Percentiles rank a stretch among this genome's conserved stretches.
These are phyloP conservation scores for Epichloe uncinata DNA, from an alignment of 2,329 filamentous ascomycete species.

Conservation along the genomic window DNA sequence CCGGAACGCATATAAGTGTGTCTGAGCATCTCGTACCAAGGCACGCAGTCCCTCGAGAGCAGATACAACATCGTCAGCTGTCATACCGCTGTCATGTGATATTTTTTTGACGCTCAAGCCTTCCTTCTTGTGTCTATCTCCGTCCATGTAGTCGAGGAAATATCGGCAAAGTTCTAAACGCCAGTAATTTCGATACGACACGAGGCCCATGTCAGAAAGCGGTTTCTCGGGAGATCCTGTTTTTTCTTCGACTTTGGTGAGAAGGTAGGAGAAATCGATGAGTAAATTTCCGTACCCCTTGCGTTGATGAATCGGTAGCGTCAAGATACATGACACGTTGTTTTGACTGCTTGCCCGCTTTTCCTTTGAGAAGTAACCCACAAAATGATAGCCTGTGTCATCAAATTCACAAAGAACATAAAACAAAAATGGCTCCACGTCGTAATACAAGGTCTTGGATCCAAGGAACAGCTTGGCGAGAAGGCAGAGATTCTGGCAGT, in stretches of 20 bases:
- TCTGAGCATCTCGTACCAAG: conserved; percentile 78
- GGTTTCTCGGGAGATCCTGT: conserved; percentile 96
- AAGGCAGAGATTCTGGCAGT: conserved; percentile 94
- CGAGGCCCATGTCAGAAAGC: conserved; percentile 91
- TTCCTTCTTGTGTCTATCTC: conserved; percentile 22
- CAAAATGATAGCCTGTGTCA: conserved; percentile 84
- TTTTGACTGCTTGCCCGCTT: conserved; percentile 90
- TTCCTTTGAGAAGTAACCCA: conserved; percentile 99
- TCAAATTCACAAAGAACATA: conserved; percentile 95
- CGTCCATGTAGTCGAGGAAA: conserved; percentile 40
- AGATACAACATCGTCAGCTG: conserved; percentile 88
- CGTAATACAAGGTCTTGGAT: conserved; percentile 96
- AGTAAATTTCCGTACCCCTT: conserved; percentile 94
- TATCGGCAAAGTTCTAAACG: conserved; percentile 78
- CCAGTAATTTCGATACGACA: conserved; percentile 98
- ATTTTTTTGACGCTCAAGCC: conserved; percentile 53
- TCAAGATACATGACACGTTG: conserved; percentile 95
- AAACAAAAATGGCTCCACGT: conserved; percentile 93
- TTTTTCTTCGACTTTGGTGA: conserved; percentile 79
- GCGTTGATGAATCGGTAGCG: conserved; percentile 88
- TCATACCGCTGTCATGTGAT: conserved; percentile 87
- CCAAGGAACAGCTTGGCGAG: conserved; percentile 96
- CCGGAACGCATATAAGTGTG: conserved; percentile 77
- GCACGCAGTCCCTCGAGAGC: conserved; percentile 82
- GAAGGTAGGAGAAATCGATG: conserved; percentile 95